phyloP scores from a whole-genome alignment of 257 asterid genomes.

The Ballota nigra region DNA sequence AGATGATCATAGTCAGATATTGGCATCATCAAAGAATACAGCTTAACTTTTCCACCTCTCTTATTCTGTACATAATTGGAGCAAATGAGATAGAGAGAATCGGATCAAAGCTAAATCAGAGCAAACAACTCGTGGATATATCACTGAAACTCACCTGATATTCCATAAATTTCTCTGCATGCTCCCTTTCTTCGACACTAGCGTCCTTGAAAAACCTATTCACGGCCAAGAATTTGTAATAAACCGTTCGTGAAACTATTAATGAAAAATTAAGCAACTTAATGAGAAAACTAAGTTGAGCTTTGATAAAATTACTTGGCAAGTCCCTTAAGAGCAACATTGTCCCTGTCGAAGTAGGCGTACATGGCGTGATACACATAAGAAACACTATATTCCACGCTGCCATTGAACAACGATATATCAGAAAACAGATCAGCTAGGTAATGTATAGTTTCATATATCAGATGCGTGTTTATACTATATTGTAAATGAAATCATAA shows the following conservation, averaged over 20 bases:
- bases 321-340: slow-evolving; percentile 61
- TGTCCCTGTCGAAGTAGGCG: slow-evolving; percentile 69
- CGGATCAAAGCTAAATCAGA: not conserved
- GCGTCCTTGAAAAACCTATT: slow-evolving; percentile 59
- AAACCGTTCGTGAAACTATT: not conserved
- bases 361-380: slow-evolving; percentile 63
- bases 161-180: slow-evolving; percentile 67
- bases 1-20: slow-evolving; percentile 22
- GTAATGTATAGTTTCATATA: not conserved
- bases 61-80: slow-evolving; percentile 19
- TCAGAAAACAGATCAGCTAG: not conserved
- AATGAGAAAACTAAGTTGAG: not conserved
- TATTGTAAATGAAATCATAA: not conserved
- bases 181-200: slow-evolving; percentile 57
- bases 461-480: not conserved
- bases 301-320: slow-evolving; percentile 43
- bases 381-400: slow-evolving; percentile 62
- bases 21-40: slow-evolving; percentile 20
- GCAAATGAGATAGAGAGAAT: not conserved
- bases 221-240: not conserved
- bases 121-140: not conserved
- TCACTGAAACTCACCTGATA: slow-evolving; percentile 41
- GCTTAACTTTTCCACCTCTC: slow-evolving; percentile 25
- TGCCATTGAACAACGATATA: slow-evolving; percentile 26
- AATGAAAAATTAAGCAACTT: not conserved